A percentile compares a stretch with the other conserved stretches of the same genome.
These are phyloP conservation scores for Alopecurus myosuroides DNA, from an alignment of 176 grass and related monocot genomes.

Conservation along the genomic window DNA sequence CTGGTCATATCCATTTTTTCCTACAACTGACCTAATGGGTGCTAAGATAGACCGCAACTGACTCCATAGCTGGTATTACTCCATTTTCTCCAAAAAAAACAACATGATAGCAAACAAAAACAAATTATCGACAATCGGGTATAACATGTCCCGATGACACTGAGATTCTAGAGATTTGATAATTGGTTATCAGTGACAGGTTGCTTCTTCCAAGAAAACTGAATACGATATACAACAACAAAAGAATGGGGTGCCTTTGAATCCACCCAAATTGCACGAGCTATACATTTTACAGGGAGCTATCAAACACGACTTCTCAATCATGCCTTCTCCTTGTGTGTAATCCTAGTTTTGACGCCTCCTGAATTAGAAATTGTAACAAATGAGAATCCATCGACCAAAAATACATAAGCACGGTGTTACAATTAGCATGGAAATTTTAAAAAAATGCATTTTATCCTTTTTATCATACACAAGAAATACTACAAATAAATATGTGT, in stretches of 20 bases:
- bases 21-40: not conserved
- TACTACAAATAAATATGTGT: not conserved
- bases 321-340: constrained; percentile 45
- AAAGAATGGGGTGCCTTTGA: constrained; percentile 9
- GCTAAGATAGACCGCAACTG: not conserved
- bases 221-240: not conserved
- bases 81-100: not conserved
- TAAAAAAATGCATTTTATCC: not conserved
- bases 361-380: constrained; percentile 34
- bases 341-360: constrained; percentile 67
- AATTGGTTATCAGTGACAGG: not conserved
- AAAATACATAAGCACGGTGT: not conserved
- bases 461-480: not conserved
- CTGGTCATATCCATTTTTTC: not conserved
- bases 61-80: no score
- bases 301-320: constrained; percentile 11
- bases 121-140: not conserved
- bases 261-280: not conserved
- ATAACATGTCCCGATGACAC: not conserved
- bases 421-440: not conserved
- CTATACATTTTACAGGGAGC: constrained; percentile 38
- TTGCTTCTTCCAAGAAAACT: not conserved
- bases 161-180: not conserved
- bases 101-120: not conserved
- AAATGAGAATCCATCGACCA: not conserved